These are phyloP conservation scores for Candida germanica DNA, from an alignment of 805 yeast genomes.

Conservation along the genomic window DNA sequence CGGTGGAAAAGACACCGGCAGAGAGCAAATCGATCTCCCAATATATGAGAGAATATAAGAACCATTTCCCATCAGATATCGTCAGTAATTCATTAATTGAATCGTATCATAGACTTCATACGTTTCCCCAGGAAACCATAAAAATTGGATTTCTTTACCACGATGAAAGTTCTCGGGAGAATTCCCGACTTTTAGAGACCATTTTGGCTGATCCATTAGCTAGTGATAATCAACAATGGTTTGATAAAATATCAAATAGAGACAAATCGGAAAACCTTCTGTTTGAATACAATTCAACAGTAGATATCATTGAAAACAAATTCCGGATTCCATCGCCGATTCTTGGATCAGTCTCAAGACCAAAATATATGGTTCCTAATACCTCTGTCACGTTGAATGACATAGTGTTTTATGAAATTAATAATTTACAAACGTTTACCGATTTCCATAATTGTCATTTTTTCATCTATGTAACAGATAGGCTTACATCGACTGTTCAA, in stretches of 20 bases:
- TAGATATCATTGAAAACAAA: conserved; percentile 9
- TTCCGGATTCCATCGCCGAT: conserved; percentile 29
- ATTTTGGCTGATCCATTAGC: conserved; percentile 42
- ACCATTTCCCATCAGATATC: conserved; percentile 13
- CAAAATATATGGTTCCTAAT: conserved; percentile 16
- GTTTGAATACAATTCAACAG: conserved; percentile 16
- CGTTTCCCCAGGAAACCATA: conserved; percentile 17
- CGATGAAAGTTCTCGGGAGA: conserved; percentile 15
- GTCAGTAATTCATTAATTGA: conserved; percentile 10
- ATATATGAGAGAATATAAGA: conserved; percentile 11
- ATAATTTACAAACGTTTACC: conserved; percentile 8
- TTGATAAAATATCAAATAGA: conserved; percentile 21
- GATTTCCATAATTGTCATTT: conserved; percentile 14
- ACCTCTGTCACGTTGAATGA: conserved; percentile 13
- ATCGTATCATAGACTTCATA: conserved; percentile 11
- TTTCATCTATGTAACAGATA: conserved; percentile 11
- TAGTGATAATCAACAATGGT: conserved; percentile 29
- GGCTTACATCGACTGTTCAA: conserved; percentile 8
- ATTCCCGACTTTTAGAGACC: conserved; percentile 32
- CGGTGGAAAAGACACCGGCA: not conserved
- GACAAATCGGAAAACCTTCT: conserved; percentile 16
- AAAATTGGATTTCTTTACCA: conserved; percentile 35
- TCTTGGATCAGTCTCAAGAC: conserved; percentile 24
- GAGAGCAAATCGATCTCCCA: conserved; percentile 10
- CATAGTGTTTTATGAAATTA: conserved; percentile 15